Base-by-base conservation (phyloP, 2,329 filamentous ascomycete species). In the Sodiomyces alkalinus region DNA sequence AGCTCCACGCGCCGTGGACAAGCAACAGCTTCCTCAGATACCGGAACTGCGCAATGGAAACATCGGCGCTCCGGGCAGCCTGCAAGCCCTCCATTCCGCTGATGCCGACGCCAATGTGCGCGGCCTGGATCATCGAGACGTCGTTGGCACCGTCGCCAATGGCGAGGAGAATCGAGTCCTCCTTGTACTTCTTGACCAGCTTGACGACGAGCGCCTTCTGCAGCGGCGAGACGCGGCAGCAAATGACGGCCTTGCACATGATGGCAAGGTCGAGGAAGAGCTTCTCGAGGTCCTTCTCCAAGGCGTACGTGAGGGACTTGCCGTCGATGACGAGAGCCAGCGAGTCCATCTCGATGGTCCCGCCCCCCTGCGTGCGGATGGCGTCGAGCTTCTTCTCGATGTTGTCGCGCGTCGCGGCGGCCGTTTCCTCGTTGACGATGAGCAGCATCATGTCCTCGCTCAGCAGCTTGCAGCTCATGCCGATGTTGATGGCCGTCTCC, bases 51-150 rank as follows among this genome's bases (percentile, higher is more conserved):
- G 74, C 90, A 48, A 98, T 94, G 7, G 86, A 77, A 26, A 98
- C 83, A 56, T 98, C 90, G 33, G 90, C 90, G 44, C 85, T 93
- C 45, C 90, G 75, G 26, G 90, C 90, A 26, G 90, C 90, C 56
- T 98, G 90, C 1, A 98, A 72, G 64, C 90, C 90, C 65, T 98
- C 90, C 39, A 92, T 71, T 54, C 90, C 90, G 46, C 85, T 93
- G 52, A 98, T 98, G 54, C 90, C 90, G 24, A 98, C 82, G 39
- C 90, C 90, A 39, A 98, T 92, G 49, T 98, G 90, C 9, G 90
- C 90, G 8, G 90, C 90, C 59, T 98, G 90, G 31, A 98, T 98
- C 90, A 98, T 98, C 12, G 87, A 94, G n/a, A 98, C 90, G 46
- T 98, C 90, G 55, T 98, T 98, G 26, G 90, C 90, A 39, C 90